Evolutionary conservation across 2,329 filamentous ascomycete species (phyloP).

Genomic region (Rhynchosporium graminicola): DNA sequence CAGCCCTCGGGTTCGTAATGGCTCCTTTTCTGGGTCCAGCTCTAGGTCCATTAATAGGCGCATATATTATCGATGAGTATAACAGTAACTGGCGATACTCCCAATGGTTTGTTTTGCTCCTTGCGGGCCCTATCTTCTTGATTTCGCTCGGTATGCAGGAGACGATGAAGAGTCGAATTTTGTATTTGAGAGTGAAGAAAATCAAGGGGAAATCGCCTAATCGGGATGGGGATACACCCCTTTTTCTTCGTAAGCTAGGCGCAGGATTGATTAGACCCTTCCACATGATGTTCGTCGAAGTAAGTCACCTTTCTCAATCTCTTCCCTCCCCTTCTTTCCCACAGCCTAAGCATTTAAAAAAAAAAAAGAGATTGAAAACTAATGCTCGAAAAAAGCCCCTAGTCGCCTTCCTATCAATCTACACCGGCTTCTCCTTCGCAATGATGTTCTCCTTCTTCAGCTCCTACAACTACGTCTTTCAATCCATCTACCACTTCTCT

Average conservation of each 20-base stretch:
- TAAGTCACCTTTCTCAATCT: conserved; percentile 31
- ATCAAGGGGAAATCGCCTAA: conserved; percentile 33
- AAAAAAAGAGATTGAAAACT: neutral
- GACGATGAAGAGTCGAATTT: conserved; percentile 31
- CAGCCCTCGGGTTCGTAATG: conserved; percentile 32
- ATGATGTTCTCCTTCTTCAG: conserved; percentile 58
- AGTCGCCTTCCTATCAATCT: conserved; percentile 50
- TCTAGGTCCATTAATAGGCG: conserved; percentile 34
- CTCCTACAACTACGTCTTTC: conserved; percentile 54
- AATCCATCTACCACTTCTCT: conserved; percentile 47
- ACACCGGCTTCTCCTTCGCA: conserved; percentile 53
- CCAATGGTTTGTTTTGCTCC: conserved; percentile 34
- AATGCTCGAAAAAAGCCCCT: conserved; percentile 49
- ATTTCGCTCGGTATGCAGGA: conserved; percentile 45
- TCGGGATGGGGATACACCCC: conserved; percentile 26
- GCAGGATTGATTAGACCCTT: conserved; percentile 49
- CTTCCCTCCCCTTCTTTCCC: conserved; percentile 37
- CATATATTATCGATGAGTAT: conserved; percentile 39
- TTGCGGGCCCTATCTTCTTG: conserved; percentile 42
- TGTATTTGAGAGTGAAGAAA: conserved; percentile 38
- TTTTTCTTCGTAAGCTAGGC: conserved; percentile 29
- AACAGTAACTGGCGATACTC: conserved; percentile 35
- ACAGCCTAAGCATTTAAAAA: too few species aligned
- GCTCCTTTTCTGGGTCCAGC: conserved; percentile 35
- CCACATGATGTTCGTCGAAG: conserved; percentile 62